A percentile compares a stretch with the other conserved stretches of the same genome.
phyloP scores from a whole-genome alignment of 78 protist genomes.

The Polysphondylium violaceum region DNA sequence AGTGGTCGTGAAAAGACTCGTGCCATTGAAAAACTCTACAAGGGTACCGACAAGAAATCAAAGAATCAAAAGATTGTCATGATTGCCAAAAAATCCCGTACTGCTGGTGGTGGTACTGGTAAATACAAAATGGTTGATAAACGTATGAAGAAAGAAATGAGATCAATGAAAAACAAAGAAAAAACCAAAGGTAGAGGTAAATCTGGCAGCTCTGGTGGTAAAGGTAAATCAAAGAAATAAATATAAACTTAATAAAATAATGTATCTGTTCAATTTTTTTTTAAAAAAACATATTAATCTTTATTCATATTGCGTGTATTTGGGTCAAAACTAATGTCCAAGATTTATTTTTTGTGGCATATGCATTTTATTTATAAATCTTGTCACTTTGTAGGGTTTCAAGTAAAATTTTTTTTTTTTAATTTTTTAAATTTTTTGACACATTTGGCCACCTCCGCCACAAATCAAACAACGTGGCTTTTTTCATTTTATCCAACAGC shows the following conservation, averaged over 20 bases:
- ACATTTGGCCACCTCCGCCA: no score
- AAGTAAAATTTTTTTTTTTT: no score
- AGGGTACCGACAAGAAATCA: conserved; percentile 6
- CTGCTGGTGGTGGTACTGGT: conserved; percentile 73
- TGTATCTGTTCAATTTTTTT: no score
- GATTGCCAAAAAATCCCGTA: conserved; percentile 27
- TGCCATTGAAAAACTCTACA: conserved; percentile 65
- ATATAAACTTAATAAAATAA: background rate
- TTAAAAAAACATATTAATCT: no score
- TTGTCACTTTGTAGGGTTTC: no score
- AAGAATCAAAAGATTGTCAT: conserved; percentile 40
- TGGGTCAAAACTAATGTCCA: no score
- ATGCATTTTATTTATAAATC: no score
- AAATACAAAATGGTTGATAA: conserved; percentile 76
- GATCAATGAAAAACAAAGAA: conserved; percentile 19
- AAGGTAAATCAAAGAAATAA: background rate
- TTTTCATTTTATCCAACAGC: no score
- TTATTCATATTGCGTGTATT: no score
- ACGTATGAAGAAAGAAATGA: conserved; percentile 73
- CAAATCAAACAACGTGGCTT: no score
- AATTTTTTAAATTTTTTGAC: no score
- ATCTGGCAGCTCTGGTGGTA: background rate
- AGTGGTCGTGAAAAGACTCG: conserved; percentile 59
- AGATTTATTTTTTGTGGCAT: no score
- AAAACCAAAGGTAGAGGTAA: background rate